These are phyloP conservation scores for Cucurbitaria berberidis DNA, from an alignment of 2,329 filamentous ascomycete genomes.

Conservation along the genomic window DNA sequence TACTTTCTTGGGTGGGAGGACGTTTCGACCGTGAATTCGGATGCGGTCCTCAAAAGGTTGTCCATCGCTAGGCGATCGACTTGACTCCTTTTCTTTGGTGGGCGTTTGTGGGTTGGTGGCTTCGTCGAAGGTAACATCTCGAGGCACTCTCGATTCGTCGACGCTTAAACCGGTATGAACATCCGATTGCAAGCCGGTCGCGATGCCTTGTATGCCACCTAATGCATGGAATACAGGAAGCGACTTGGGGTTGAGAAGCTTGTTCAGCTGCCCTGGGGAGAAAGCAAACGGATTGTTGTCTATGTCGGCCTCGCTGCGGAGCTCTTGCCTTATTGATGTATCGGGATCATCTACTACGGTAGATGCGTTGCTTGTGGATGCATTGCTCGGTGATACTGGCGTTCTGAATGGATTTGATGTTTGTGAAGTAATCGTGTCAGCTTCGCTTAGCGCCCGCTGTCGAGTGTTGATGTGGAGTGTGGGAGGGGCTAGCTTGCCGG, in stretches of 20 bases:
- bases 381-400: slow-evolving; percentile 32
- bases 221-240: slow-evolving; percentile 58
- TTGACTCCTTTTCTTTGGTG: slow-evolving; percentile 25
- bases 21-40: slow-evolving; percentile 66
- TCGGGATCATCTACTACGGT: slow-evolving; percentile 42
- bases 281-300: slow-evolving; percentile 61
- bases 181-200: slow-evolving; percentile 59
- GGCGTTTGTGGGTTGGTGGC: slow-evolving; percentile 50
- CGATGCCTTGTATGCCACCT: slow-evolving; percentile 62
- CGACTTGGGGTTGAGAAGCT: slow-evolving; percentile 59
- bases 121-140: slow-evolving; percentile 57
- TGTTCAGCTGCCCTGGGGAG: slow-evolving; percentile 60
- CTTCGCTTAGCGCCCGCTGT: slow-evolving; percentile 30
- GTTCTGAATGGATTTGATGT: slow-evolving; percentile 33
- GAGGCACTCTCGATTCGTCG: slow-evolving; percentile 58
- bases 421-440: slow-evolving; percentile 33
- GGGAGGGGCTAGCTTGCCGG: slow-evolving; percentile 33
- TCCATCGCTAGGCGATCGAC: slow-evolving; percentile 20
- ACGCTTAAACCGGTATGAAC: slow-evolving; percentile 56
- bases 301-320: slow-evolving; percentile 34
- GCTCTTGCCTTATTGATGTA: slow-evolving; percentile 28
- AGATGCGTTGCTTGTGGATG: slow-evolving; percentile 24
- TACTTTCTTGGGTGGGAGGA: slow-evolving; percentile 67
- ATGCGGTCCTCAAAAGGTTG: slow-evolving; percentile 61
- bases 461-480: slow-evolving; percentile 35